Evolutionary conservation across 495 filamentous ascomycete genomes (phyloP).

Genomic region (Penicillium roqueforti): DNA sequence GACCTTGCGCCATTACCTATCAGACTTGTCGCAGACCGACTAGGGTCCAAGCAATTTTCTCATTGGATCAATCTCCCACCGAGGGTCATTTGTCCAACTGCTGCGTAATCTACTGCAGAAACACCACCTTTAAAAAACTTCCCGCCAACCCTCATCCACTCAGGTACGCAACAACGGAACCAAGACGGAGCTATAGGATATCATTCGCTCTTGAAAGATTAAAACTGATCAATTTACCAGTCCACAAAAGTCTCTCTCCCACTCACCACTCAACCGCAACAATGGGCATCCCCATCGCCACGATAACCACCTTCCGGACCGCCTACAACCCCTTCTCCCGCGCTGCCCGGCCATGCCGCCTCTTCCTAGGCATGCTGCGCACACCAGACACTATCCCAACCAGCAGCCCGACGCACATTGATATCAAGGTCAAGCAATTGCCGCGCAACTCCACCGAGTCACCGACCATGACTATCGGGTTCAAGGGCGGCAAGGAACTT

Average conservation of each 20-base stretch:
- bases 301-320: constrained; percentile 73
- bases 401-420: constrained; percentile 67
- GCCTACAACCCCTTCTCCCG: constrained; percentile 89
- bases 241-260: not conserved
- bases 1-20: constrained; percentile 1
- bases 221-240: not conserved
- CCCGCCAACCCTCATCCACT: constrained; percentile 9
- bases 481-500: constrained; percentile 59
- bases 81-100: not conserved
- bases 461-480: constrained; percentile 56
- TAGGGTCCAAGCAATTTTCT: not conserved
- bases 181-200: not conserved
- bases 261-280: constrained; percentile 23
- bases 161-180: constrained; percentile 14
- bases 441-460: constrained; percentile 54
- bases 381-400: constrained; percentile 63
- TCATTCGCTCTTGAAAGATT: not conserved
- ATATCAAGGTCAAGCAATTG: constrained; percentile 64
- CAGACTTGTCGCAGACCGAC: not conserved
- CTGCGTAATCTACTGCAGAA: not conserved
- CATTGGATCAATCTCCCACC: not conserved
- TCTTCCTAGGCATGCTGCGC: constrained; percentile 79
- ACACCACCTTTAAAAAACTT: constrained; percentile 22
- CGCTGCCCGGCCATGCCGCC: constrained; percentile 69
- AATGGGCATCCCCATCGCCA: constrained; percentile 68